Evolutionary conservation across 176 grass and related monocot species (phyloP), one percentile per base, ranked within the genome.

Genomic region (Poa annua): DNA sequence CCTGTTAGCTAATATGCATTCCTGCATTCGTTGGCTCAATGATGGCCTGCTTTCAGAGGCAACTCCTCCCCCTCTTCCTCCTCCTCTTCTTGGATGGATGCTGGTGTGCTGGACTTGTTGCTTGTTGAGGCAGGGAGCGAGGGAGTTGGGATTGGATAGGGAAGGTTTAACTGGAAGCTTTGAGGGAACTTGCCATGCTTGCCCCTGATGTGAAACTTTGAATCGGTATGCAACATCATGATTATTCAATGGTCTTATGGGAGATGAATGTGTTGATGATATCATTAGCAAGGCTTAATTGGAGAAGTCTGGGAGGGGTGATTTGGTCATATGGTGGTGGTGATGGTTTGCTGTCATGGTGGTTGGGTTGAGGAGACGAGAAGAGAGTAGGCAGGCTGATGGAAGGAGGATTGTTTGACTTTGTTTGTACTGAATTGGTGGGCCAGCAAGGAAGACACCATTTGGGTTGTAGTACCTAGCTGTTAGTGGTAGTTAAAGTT

Each of bases 41-140:
- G 80, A 75, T 86, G 49, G 59, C 79, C 86, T 79, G 65, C 64
- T 89, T 83, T 73, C 79, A 82, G 78, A 82, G 75, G 70, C 50
- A 81, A 41, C 81, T 83, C 75, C 77, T 75, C 84, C 20, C 62
- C 74, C 33, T 75, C 77, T 21, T 19, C 45, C 44, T 45, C 44
- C 71, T 71, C 80, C 34, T 86, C 35, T 81, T 76, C 71, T 83
- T 10, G 70, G 70, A 50, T 63, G 86, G 82, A 77, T 75, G 86
- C 84, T 86, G 86, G 74, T 90, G 88, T 77, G 86, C 82, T 91
- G 91, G 86, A 91, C 84, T 92, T 96, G 91, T 93, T 83, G 81
- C 89, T 93, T 97, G 49, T 24, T 10, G 12, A 66, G 50, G 70
- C 14, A 66, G 64, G 87, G 77, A 83, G 79, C 3, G 79, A 51